These are phyloP conservation scores for Chytriomyces sp. DNA, from an alignment of 192 early-diverging fungal species.

Conservation along the genomic window DNA sequence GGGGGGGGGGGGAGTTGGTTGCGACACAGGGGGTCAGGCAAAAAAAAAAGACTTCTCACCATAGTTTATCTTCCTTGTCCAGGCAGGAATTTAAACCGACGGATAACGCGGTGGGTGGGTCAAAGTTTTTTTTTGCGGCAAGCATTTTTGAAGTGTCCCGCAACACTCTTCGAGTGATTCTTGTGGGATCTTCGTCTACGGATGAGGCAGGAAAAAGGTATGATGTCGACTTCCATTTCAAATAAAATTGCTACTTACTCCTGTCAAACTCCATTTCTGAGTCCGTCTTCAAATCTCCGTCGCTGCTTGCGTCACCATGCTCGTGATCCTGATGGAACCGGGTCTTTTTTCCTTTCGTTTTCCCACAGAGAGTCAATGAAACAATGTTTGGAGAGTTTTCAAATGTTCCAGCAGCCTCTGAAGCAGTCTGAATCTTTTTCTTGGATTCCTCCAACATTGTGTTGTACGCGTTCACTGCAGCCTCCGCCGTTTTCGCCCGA, in stretches of 20 bases:
- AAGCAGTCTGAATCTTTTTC: background rate
- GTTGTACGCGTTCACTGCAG: constrained; percentile 30
- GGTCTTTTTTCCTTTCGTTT: constrained; percentile 6
- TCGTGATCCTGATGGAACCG: too few relatives aligned
- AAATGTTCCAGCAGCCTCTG: background rate
- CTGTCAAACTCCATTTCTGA: background rate
- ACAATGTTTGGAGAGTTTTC: background rate
- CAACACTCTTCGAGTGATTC: constrained; percentile 36
- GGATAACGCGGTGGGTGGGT: constrained; percentile 36
- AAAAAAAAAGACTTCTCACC: background rate
- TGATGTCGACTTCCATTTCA: background rate
- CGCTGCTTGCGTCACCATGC: constrained; percentile 10
- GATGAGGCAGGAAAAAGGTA: background rate
- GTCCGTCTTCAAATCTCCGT: background rate
- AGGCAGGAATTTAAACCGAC: constrained; percentile 31
- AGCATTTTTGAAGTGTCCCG: constrained; percentile 34
- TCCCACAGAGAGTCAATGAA: background rate
- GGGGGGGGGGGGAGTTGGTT: background rate
- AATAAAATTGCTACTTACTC: background rate
- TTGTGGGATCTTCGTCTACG: constrained; percentile 5
- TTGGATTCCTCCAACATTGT: background rate
- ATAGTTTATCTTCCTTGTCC: constrained; percentile 29
- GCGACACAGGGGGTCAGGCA: background rate
- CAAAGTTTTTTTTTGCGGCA: constrained; percentile 39
- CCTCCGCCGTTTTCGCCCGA: constrained; percentile 34